phyloP scores from a whole-genome alignment of 2,329 filamentous ascomycete species.

The Colletotrichum musae region DNA sequence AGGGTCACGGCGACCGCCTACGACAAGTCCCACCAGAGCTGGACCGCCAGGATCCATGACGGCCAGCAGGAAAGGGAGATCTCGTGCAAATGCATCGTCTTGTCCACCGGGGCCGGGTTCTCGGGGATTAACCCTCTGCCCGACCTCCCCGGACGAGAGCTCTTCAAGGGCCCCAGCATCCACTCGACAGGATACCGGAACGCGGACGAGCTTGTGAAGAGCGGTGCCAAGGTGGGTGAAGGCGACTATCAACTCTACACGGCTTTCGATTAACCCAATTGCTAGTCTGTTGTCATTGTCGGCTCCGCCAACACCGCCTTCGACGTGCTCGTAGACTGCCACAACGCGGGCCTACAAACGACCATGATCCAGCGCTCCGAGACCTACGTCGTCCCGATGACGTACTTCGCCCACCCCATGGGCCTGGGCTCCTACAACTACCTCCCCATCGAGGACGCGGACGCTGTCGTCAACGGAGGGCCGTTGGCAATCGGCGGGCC shows the following conservation, averaged over 20 bases:
- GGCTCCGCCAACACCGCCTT: conserved; percentile 61
- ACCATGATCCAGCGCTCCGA: conserved; percentile 54
- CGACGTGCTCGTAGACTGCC: conserved; percentile 54
- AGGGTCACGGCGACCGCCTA: conserved; percentile 47
- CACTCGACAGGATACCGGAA: conserved; percentile 47
- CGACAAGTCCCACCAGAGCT: conserved; percentile 42
- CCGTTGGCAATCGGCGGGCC: conserved; percentile 32
- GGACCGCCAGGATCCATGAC: conserved; percentile 45
- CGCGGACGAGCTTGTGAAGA: conserved; percentile 38
- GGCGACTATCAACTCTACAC: no score
- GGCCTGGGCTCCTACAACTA: conserved; percentile 51
- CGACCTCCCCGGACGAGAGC: conserved; percentile 38
- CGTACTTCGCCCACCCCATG: conserved; percentile 46
- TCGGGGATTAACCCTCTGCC: conserved; percentile 45
- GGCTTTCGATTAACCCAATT: background rate
- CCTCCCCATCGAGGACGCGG: conserved; percentile 42
- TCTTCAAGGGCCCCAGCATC: conserved; percentile 45
- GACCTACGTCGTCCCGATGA: conserved; percentile 52
- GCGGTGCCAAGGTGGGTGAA: conserved; percentile 43
- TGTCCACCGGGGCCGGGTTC: conserved; percentile 47
- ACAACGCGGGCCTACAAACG: conserved; percentile 47
- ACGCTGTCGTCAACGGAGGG: conserved; percentile 39
- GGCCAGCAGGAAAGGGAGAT: conserved; percentile 29
- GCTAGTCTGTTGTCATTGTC: conserved; percentile 50
- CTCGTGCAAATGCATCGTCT: conserved; percentile 45